Evolutionary conservation across 1,139 yeast species (phyloP).

Genomic region (Protomyces inouyei): DNA sequence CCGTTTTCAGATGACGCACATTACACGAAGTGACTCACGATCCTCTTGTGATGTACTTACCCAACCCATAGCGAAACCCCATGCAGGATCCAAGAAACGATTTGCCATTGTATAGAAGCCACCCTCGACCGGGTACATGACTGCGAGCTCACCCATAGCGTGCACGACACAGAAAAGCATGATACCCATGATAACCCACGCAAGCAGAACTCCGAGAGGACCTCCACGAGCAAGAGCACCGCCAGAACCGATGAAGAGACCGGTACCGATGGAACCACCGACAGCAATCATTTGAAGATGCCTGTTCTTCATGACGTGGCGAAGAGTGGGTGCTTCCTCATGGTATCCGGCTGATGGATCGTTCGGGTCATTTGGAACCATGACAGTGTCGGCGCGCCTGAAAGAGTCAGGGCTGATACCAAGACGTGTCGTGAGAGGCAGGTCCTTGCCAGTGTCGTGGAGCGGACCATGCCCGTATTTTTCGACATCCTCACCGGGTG

Average conservation of each 20-base stretch:
- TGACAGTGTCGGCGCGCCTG: slow-evolving; percentile 1
- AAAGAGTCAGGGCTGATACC: slow-evolving; percentile 1
- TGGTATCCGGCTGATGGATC: neutral
- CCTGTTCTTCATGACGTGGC: slow-evolving; percentile 45
- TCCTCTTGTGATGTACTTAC: slow-evolving; percentile 42
- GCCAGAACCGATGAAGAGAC: slow-evolving; percentile 71
- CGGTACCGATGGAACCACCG: slow-evolving; percentile 82
- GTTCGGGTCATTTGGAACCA: slow-evolving; percentile 2
- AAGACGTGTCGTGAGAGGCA: slow-evolving; percentile 4
- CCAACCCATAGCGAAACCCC: slow-evolving; percentile 84
- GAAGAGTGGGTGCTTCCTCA: slow-evolving; percentile 10
- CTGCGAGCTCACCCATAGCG: slow-evolving; percentile 82
- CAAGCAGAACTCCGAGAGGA: slow-evolving; percentile 72
- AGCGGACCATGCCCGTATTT: neutral
- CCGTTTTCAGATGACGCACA: neutral
- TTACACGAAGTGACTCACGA: slow-evolving; percentile 35
- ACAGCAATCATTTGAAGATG: slow-evolving; percentile 68
- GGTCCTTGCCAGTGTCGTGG: neutral
- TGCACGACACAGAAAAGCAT: slow-evolving; percentile 70
- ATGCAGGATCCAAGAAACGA: slow-evolving; percentile 64
- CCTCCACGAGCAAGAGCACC: slow-evolving; percentile 65
- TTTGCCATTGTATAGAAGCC: slow-evolving; percentile 70
- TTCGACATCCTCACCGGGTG: neutral
- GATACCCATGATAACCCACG: slow-evolving; percentile 61
- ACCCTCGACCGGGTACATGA: slow-evolving; percentile 72